Evolutionary conservation across 2,329 filamentous ascomycete species (phyloP).

Genomic region (Sclerotiophoma versabilis): DNA sequence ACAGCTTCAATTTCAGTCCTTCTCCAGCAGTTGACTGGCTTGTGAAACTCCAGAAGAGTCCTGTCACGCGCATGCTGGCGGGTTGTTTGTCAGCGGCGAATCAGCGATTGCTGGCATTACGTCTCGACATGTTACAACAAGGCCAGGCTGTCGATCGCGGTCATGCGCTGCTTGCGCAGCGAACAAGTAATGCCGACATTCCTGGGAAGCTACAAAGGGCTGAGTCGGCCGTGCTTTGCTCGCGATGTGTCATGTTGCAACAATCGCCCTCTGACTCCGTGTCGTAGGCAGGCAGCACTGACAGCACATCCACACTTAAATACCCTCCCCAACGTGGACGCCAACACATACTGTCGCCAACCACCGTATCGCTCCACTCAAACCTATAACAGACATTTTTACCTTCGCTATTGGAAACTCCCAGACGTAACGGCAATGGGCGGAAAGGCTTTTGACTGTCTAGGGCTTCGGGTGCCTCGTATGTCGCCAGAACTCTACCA

Average conservation of each 20-base stretch:
- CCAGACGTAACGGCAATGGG: conserved; percentile 64
- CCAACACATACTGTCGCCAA: too few species aligned
- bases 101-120: too few species aligned
- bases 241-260: not conserved
- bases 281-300: conserved; percentile 3
- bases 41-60: too few species aligned
- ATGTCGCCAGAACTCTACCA: conserved; percentile 68
- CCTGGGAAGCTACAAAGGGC: not conserved
- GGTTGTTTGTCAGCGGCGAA: not conserved
- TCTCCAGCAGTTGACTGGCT: too few species aligned
- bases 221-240: not conserved
- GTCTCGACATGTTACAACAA: too few species aligned
- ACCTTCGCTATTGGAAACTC: not conserved
- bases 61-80: too few species aligned
- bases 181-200: not conserved
- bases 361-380: not conserved
- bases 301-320: not conserved
- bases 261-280: conserved; percentile 1
- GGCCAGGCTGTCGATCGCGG: not conserved
- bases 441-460: conserved; percentile 54
- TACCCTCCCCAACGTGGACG: not conserved
- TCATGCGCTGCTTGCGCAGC: not conserved
- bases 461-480: conserved; percentile 63
- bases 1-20: not conserved
- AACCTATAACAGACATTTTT: not conserved